Conservation (phyloP, 768 basidiomycete genomes). For the Podaxis carcinomalis region DNA sequence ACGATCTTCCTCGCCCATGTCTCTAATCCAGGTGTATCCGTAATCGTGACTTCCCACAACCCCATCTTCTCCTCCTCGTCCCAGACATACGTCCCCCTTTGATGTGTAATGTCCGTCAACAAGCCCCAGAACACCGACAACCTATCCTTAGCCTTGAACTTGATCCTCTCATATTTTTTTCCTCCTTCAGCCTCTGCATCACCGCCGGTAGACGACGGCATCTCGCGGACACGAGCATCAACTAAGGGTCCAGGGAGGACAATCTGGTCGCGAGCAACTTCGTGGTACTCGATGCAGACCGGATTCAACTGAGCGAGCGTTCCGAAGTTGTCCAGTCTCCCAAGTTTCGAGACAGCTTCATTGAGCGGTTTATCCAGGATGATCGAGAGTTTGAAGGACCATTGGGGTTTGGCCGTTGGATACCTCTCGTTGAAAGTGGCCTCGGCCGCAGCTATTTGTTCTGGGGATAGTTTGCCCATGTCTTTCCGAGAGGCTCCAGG, state of each 20-base stretch:
- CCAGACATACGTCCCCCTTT: slow-evolving; percentile 6
- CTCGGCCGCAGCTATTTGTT: neutral
- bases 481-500: too few relatives aligned
- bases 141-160: neutral
- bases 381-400: slow-evolving; percentile 1
- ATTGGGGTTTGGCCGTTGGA: neutral
- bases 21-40: neutral
- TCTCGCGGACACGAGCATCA: neutral
- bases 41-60: slow-evolving; percentile 3
- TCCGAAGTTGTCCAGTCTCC: neutral
- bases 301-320: neutral
- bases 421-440: neutral
- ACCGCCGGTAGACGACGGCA: neutral
- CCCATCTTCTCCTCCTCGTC: neutral
- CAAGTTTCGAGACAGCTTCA: neutral
- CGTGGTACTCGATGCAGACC: neutral
- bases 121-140: slow-evolving; percentile 1
- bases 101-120: neutral
- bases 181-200: neutral
- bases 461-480: neutral
- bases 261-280: neutral
- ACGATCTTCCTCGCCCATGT: slow-evolving; percentile 5
- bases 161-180: neutral
- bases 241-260: neutral
- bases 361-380: neutral